These are phyloP conservation scores for Millerago galiae DNA, from an alignment of 805 yeast species.

Conservation along the genomic window DNA sequence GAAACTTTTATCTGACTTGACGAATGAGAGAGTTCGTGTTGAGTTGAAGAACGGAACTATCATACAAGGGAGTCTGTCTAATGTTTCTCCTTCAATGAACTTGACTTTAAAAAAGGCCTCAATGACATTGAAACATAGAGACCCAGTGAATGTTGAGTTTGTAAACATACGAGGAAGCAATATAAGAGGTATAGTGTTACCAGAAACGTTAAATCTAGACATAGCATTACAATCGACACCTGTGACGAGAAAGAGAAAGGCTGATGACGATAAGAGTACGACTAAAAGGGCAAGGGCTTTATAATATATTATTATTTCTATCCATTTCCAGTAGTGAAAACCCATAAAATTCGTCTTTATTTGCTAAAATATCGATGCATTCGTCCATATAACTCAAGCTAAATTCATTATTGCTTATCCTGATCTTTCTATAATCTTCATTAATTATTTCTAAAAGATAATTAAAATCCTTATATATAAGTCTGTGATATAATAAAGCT, in stretches of 20 bases:
- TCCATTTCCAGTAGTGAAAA: slow-evolving; percentile 57
- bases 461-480: slow-evolving; percentile 20
- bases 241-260: slow-evolving; percentile 14
- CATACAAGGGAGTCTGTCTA: slow-evolving; percentile 74
- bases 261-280: slow-evolving; percentile 26
- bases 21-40: slow-evolving; percentile 81
- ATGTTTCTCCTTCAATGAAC: slow-evolving; percentile 90
- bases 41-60: slow-evolving; percentile 90
- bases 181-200: slow-evolving; percentile 74
- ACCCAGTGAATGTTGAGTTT: slow-evolving; percentile 64
- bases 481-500: slow-evolving; percentile 56
- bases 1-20: slow-evolving; percentile 74
- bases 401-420: slow-evolving; percentile 35
- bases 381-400: slow-evolving; percentile 62
- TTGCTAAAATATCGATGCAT: slow-evolving; percentile 56
- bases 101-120: slow-evolving; percentile 74
- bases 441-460: slow-evolving; percentile 38
- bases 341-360: slow-evolving; percentile 59
- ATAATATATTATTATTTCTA: slow-evolving; percentile 6
- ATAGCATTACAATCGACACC: slow-evolving; percentile 36
- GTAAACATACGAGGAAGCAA: slow-evolving; percentile 87
- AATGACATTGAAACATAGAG: slow-evolving; percentile 66
- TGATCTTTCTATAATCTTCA: slow-evolving; percentile 62
- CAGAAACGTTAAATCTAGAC: slow-evolving; percentile 79
- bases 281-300: slow-evolving; percentile 23